Conservation (phyloP, 2,329 filamentous ascomycete species). For the Pestalotiopsis sp. region DNA sequence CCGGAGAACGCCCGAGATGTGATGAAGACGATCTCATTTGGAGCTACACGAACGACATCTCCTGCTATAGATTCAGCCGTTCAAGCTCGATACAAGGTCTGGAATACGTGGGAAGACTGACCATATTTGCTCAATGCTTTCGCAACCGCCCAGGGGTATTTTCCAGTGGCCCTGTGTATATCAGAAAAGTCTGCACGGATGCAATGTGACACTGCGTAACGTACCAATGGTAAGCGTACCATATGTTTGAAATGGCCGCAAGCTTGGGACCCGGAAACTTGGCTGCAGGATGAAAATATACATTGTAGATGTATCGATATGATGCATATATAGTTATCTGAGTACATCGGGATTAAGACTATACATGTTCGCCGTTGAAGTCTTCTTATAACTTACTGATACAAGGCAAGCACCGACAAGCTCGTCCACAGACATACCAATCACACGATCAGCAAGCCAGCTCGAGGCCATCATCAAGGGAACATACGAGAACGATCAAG, state of each 20-base stretch:
- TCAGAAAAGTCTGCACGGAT: not conserved
- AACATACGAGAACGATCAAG: too few species aligned
- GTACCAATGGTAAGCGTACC: conserved; percentile 19
- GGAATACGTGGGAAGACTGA: not conserved
- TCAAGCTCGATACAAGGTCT: not conserved
- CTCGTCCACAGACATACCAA: too few species aligned
- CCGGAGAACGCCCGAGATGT: conserved; percentile 15
- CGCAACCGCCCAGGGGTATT: not conserved
- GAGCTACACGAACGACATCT: conserved; percentile 18
- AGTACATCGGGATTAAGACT: too few species aligned
- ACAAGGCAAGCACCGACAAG: too few species aligned
- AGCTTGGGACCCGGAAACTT: conserved; percentile 20
- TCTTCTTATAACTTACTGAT: too few species aligned
- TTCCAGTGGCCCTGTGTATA: not conserved
- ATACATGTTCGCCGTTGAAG: too few species aligned
- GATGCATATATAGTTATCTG: conserved; percentile 7
- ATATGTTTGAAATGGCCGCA: conserved; percentile 17
- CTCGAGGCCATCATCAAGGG: too few species aligned
- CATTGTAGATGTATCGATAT: conserved; percentile 14
- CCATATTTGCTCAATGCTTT: not conserved
- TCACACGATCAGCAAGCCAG: too few species aligned
- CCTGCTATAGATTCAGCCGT: conserved; percentile 4
- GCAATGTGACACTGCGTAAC: not conserved
- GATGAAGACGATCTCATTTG: conserved; percentile 18
- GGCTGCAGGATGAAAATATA: conserved; percentile 19